Percentiles rank a stretch among this genome's conserved stretches.
These are phyloP conservation scores for Globisporangium megalacanthum DNA, from an alignment of 352 stramenopile species.

Conservation along the genomic window DNA sequence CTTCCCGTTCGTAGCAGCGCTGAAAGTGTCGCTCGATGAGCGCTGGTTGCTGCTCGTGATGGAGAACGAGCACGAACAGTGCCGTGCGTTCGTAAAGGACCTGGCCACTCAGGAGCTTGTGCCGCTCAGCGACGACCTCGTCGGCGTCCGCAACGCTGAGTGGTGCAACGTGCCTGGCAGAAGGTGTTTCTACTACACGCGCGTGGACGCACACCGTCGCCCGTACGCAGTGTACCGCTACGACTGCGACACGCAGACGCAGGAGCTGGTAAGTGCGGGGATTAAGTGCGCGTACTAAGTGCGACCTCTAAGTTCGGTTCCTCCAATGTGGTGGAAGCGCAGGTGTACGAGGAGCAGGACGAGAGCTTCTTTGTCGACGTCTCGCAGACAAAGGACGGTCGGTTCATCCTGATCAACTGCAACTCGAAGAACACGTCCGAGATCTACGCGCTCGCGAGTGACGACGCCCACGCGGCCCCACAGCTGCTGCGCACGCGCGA, in stretches of 20 bases:
- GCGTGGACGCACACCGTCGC: conserved; percentile 55
- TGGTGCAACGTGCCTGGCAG: conserved; percentile 29
- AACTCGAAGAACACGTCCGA: conserved; percentile 87
- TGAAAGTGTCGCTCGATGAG: conserved; percentile 77
- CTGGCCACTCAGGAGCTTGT: conserved; percentile 25
- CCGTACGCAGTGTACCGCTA: conserved; percentile 64
- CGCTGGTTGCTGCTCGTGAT: conserved; percentile 54
- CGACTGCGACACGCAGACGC: conserved; percentile 31
- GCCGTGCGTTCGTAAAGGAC: conserved; percentile 38
- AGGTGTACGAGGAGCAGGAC: conserved; percentile 78
- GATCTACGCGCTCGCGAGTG: conserved; percentile 48
- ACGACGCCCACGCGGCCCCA: conserved; percentile 21
- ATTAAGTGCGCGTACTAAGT: too few relatives aligned
- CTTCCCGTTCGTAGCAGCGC: conserved; percentile 64
- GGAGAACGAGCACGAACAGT: conserved; percentile 69
- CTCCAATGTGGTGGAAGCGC: too few relatives aligned
- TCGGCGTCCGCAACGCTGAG: conserved; percentile 65
- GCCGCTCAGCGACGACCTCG: conserved; percentile 23
- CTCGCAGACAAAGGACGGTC: conserved; percentile 74
- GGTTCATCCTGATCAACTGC: conserved; percentile 81
- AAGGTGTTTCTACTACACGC: conserved; percentile 72
- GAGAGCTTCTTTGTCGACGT: conserved; percentile 83
- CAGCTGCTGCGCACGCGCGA: conserved; percentile 46
- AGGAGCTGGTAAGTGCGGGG: conserved; percentile 37
- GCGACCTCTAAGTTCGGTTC: too few relatives aligned